phyloP scores from a whole-genome alignment of 768 basidiomycete genomes.

The Rhodotorula toruloides region DNA sequence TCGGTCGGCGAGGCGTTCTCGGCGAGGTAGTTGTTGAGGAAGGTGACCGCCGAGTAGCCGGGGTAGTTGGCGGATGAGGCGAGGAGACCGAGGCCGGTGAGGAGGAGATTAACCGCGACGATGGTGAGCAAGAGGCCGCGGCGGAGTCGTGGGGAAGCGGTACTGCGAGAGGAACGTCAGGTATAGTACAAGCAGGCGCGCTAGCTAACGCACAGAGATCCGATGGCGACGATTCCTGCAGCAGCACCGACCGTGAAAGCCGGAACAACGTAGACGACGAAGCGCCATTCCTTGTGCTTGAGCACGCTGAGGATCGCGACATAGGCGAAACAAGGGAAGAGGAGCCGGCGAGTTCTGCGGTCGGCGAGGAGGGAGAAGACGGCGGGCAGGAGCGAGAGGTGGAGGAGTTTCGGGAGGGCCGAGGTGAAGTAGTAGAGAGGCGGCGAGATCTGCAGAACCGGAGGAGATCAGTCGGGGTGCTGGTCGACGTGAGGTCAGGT shows the following conservation, averaged over 20 bases:
- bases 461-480: neutral
- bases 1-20: neutral
- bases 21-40: constrained; percentile 55
- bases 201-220: constrained; percentile 66
- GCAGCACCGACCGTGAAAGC: constrained; percentile 74
- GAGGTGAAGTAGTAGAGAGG: constrained; percentile 60
- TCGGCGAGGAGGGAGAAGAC: constrained; percentile 55
- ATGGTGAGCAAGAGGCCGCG: constrained; percentile 48
- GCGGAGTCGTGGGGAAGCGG: constrained; percentile 12
- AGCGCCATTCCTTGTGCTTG: constrained; percentile 97
- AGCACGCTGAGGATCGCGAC: constrained; percentile 65
- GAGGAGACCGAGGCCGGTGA: constrained; percentile 55
- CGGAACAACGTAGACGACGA: constrained; percentile 81
- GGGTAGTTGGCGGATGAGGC: constrained; percentile 79
- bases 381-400: constrained; percentile 61
- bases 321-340: constrained; percentile 56
- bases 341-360: constrained; percentile 53
- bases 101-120: constrained; percentile 54
- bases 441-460: constrained; percentile 61
- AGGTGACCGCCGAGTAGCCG: constrained; percentile 66
- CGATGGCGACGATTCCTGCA: constrained; percentile 50
- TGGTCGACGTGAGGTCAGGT: neutral
- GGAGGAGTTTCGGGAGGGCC: constrained; percentile 71
- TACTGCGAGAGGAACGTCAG: neutral
- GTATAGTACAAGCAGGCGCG: no score